Evolutionary conservation across 805 yeast genomes (phyloP).

Genomic region (Saturnispora ahearnii): DNA sequence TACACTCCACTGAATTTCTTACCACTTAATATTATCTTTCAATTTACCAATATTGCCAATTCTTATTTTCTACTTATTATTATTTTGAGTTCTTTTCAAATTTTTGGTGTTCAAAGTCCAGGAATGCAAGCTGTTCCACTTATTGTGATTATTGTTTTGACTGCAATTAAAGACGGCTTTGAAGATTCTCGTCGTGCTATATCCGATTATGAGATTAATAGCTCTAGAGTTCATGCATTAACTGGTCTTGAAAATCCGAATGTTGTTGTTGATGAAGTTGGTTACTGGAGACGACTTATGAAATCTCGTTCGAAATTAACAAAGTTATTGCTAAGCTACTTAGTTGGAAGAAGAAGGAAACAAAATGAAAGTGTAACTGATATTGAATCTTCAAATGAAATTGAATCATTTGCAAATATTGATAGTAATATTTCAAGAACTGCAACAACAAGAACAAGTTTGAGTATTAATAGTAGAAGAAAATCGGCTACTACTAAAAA

Average conservation of each 20-base stretch:
- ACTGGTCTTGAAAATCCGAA: constrained; percentile 49
- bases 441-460: constrained; percentile 4
- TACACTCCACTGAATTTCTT: constrained; percentile 50
- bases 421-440: neutral
- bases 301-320: constrained; percentile 37
- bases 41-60: constrained; percentile 53
- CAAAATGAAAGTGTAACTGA: neutral
- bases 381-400: neutral
- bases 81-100: constrained; percentile 51
- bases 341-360: constrained; percentile 11
- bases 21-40: constrained; percentile 46
- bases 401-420: constrained; percentile 3
- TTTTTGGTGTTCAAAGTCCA: constrained; percentile 67
- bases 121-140: constrained; percentile 74
- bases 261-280: constrained; percentile 43
- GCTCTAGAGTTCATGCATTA: constrained; percentile 50
- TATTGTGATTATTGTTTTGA: constrained; percentile 65
- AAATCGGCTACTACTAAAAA: neutral
- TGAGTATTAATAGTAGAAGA: neutral
- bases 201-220: constrained; percentile 61
- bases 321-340: constrained; percentile 1
- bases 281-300: constrained; percentile 62
- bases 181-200: constrained; percentile 64
- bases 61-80: constrained; percentile 46
- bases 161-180: constrained; percentile 69